phyloP scores from a whole-genome alignment of 352 stramenopile genomes.

The Phytopythium ostracodes region DNA sequence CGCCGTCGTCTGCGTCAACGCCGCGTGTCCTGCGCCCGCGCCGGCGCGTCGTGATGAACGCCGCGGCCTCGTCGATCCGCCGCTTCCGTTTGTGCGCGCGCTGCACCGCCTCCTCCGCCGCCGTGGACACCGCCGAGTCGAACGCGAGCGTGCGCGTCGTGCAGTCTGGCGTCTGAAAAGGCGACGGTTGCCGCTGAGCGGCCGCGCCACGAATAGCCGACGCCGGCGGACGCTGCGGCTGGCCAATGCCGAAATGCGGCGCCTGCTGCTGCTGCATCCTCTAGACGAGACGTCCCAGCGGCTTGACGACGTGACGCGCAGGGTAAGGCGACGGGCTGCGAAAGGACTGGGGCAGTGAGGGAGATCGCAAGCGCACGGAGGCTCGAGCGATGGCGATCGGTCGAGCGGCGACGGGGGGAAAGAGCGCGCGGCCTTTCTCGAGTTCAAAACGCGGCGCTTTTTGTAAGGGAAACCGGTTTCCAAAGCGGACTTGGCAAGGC shows the following conservation, averaged over 20 bases:
- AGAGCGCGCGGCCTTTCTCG: background rate
- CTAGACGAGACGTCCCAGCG: background rate
- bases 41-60: conserved; percentile 25
- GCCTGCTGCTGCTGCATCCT: background rate
- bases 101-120: conserved; percentile 15
- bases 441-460: background rate
- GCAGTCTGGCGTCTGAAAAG: conserved; percentile 36
- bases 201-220: conserved; percentile 11
- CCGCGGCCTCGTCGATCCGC: conserved; percentile 20
- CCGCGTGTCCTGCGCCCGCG: background rate
- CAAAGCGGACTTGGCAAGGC: no score
- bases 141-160: conserved; percentile 41
- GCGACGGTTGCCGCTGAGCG: conserved; percentile 23
- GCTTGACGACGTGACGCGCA: background rate
- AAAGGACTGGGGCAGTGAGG: background rate
- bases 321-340: no score
- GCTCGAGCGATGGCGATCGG: no score
- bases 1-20: conserved; percentile 8
- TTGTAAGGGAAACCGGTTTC: no score
- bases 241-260: background rate
- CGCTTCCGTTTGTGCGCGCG: conserved; percentile 37
- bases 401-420: no score
- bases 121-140: conserved; percentile 28
- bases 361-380: no score
- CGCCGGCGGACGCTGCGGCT: background rate